Base-by-base conservation (phyloP, 2,329 filamentous ascomycete species). In the Diaporthe vexans region DNA sequence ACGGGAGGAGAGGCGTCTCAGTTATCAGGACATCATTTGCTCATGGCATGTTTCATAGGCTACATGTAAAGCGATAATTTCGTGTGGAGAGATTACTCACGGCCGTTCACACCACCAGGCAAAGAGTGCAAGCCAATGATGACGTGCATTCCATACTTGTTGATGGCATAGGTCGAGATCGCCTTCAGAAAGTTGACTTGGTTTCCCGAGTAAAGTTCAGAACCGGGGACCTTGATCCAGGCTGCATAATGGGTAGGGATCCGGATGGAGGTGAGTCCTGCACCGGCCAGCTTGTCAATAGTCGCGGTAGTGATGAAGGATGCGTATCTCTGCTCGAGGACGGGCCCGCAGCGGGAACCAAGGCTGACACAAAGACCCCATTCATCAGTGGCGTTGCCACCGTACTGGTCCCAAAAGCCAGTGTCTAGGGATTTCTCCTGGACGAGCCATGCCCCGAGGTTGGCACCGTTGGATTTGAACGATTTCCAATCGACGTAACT, bases 181-280 rank as follows among this genome's bases (percentile, higher is more conserved):
- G 17, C 1, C 19, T 58, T 58, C 19, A 58, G 10, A 37, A 35
- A 58, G 56, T 58, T 58, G 33, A 58, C 56, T n/a, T 58, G 56
- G 19, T 58, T 58, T 37, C 56, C 56, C 29, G 56, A 58, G 19
- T 58, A 58, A 29, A 58, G 56, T 11, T 37, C 19, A n/a, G 56
- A 58, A 21, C 56, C 56, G 13, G 56, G 56, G 19, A 58, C 56
- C n/a, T 35, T 35, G 21, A 58, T 37, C 56, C 56, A 58, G 56
- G 56, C 56, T 6, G 56, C 56, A n/a, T 58, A 58, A 21, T 58
- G 56, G 33, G 56, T 58, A 10, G 56, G 56, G 19, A 58, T 58
- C 21, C 56, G 56, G 35, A 58, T 19, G 5, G 56, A 58, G 10
- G 7, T n/a, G 24, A 58, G n/a, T n/a, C 33, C 33, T n/a, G 56